phyloP scores from a whole-genome alignment of 371 early-diverging fungal genomes.

The Mortierella sp. region DNA sequence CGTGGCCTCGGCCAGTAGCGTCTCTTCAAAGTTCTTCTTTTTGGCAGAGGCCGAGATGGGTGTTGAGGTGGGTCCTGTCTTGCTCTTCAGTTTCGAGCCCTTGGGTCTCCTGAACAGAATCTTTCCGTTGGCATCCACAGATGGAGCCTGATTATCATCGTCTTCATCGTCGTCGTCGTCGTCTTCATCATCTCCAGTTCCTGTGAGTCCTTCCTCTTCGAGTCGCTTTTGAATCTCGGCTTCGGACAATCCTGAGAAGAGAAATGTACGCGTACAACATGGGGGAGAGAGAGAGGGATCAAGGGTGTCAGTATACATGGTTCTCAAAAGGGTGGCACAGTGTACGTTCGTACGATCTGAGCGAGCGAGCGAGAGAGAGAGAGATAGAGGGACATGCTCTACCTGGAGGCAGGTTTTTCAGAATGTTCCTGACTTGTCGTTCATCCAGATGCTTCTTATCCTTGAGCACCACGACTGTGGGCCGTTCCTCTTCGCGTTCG shows the following conservation, averaged over 20 bases:
- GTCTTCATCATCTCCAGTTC: constrained; percentile 5
- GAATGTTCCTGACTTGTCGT: constrained; percentile 42
- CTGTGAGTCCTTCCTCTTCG: constrained; percentile 19
- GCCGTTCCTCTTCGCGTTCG: constrained; percentile 46
- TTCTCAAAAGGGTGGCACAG: not conserved
- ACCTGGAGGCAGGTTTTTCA: constrained; percentile 50
- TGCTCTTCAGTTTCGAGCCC: constrained; percentile 14
- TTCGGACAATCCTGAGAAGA: constrained; percentile 40
- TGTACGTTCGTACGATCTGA: not conserved
- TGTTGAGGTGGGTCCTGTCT: too few relatives aligned
- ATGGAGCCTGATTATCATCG: constrained; percentile 34
- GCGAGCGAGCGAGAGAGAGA: not conserved
- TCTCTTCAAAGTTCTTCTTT: constrained; percentile 29
- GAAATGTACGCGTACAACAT: not conserved
- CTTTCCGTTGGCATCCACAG: constrained; percentile 45
- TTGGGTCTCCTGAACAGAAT: constrained; percentile 45
- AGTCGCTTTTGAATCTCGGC: constrained; percentile 41
- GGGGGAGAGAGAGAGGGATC: too few relatives aligned
- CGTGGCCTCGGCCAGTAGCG: constrained; percentile 17
- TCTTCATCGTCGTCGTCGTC: constrained; percentile 22
- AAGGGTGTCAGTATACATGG: too few relatives aligned
- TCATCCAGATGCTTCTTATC: constrained; percentile 52
- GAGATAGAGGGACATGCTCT: not conserved
- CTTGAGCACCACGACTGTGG: constrained; percentile 48
- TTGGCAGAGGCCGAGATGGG: not conserved